These are phyloP conservation scores for Astrocystis sublimbata DNA, from an alignment of 495 filamentous ascomycete genomes.

Conservation along the genomic window DNA sequence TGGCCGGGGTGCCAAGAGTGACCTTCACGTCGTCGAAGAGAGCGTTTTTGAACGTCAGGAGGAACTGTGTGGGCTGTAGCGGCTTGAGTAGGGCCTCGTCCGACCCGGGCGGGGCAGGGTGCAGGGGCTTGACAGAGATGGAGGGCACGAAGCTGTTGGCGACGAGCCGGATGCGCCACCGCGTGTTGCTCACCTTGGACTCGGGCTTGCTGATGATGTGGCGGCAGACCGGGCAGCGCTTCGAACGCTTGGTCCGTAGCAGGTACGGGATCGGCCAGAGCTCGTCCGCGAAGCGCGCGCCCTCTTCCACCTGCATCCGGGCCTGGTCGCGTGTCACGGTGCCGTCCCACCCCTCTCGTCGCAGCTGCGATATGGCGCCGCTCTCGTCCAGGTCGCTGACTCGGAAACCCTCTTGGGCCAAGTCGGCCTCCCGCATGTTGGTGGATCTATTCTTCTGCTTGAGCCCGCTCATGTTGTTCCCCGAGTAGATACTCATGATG, in stretches of 20 bases:
- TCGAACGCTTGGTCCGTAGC: slow-evolving; percentile 86
- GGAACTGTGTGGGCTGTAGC: slow-evolving; percentile 71
- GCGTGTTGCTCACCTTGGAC: slow-evolving; percentile 77
- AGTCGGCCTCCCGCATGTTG: slow-evolving; percentile 76
- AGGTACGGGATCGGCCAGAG: slow-evolving; percentile 78
- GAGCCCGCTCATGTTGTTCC: slow-evolving; percentile 57
- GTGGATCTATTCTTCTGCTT: slow-evolving; percentile 66
- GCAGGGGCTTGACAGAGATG: slow-evolving; percentile 67
- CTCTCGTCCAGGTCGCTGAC: slow-evolving; percentile 55
- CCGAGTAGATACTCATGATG: slow-evolving; percentile 89
- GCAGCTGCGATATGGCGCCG: slow-evolving; percentile 47
- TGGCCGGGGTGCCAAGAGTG: slow-evolving; percentile 79
- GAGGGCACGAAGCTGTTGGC: slow-evolving; percentile 87
- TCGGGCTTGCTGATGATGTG: slow-evolving; percentile 97
- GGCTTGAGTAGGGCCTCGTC: slow-evolving; percentile 61
- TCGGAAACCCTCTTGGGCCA: slow-evolving; percentile 67
- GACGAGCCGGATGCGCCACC: slow-evolving; percentile 86
- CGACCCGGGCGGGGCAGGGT: slow-evolving; percentile 39
- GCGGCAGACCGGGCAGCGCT: slow-evolving; percentile 87
- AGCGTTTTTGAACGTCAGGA: slow-evolving; percentile 89
- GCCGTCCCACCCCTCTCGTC: slow-evolving; percentile 41
- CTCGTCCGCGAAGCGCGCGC: slow-evolving; percentile 57
- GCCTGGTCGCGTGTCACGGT: slow-evolving; percentile 40
- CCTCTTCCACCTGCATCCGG: slow-evolving; percentile 50
- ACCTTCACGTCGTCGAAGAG: slow-evolving; percentile 88